These are phyloP conservation scores for Pythium sukuiense DNA, from an alignment of 352 stramenopile genomes.

Conservation along the genomic window DNA sequence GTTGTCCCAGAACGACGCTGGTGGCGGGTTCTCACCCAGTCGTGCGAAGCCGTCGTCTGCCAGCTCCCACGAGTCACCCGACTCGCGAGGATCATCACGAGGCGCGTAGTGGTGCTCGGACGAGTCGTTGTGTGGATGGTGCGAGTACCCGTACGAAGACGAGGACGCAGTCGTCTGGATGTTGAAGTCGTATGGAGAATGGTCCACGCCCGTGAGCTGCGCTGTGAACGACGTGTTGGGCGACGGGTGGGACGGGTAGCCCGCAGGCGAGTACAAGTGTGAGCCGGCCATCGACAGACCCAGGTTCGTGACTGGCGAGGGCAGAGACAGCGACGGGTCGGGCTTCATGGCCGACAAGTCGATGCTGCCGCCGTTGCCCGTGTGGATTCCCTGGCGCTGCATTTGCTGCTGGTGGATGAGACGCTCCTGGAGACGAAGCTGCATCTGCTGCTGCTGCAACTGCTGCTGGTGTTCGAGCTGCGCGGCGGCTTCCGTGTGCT, in stretches of 20 bases:
- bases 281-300: slow-evolving; percentile 27
- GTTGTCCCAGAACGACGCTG: slow-evolving; percentile 43
- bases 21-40: slow-evolving; percentile 43
- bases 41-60: slow-evolving; percentile 28
- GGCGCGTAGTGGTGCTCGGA: slow-evolving; percentile 23
- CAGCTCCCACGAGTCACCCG: slow-evolving; percentile 33
- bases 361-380: slow-evolving; percentile 12
- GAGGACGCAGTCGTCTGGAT: slow-evolving; percentile 17
- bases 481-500: slow-evolving; percentile 52
- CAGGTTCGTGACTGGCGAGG: slow-evolving; percentile 22
- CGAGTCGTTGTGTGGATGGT: slow-evolving; percentile 15
- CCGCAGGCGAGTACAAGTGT: slow-evolving; percentile 26
- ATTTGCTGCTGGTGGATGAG: slow-evolving; percentile 31
- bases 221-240: slow-evolving; percentile 26
- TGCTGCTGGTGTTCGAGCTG: slow-evolving; percentile 75
- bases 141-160: slow-evolving; percentile 18
- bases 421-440: slow-evolving; percentile 37
- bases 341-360: slow-evolving; percentile 28
- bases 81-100: slow-evolving; percentile 28
- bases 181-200: slow-evolving; percentile 29
- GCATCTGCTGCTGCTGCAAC: slow-evolving; percentile 60
- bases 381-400: slow-evolving; percentile 16
- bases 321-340: slow-evolving; percentile 23
- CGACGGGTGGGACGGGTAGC: not conserved
- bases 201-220: slow-evolving; percentile 26